Evolutionary conservation across 192 early-diverging fungal genomes (phyloP).

Genomic region (Chytriomyces hyalinus): DNA sequence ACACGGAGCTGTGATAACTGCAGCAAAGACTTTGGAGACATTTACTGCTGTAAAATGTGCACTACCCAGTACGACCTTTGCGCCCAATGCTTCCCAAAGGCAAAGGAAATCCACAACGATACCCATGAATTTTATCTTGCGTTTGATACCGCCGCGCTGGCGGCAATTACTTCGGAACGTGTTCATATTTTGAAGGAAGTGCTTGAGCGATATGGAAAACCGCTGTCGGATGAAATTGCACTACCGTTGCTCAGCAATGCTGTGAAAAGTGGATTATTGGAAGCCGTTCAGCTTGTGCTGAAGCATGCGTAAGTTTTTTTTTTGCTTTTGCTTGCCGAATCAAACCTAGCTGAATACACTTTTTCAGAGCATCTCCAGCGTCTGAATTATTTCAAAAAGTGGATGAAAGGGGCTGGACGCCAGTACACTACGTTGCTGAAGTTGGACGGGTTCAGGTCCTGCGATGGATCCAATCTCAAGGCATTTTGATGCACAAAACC

Average conservation of each 20-base stretch:
- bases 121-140: neutral
- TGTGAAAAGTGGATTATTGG: neutral
- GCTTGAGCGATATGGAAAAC: neutral
- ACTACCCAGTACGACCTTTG: neutral
- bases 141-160: neutral
- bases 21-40: neutral
- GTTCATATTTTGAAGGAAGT: neutral
- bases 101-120: neutral
- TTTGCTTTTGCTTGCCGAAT: neutral
- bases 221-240: neutral
- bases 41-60: neutral
- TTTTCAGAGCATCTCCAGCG: neutral
- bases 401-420: neutral
- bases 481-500: neutral
- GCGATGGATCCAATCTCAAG: neutral
- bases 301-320: neutral
- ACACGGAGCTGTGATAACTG: neutral
- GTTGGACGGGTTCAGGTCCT: neutral
- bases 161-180: neutral
- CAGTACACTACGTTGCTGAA: neutral
- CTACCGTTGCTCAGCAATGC: neutral
- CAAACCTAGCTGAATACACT: neutral
- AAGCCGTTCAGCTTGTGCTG: neutral
- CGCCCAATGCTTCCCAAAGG: neutral
- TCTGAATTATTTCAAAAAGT: neutral